Evolutionary conservation across 2,329 filamentous ascomycete species (phyloP).

Genomic region (Endoconidiophora laricicola): DNA sequence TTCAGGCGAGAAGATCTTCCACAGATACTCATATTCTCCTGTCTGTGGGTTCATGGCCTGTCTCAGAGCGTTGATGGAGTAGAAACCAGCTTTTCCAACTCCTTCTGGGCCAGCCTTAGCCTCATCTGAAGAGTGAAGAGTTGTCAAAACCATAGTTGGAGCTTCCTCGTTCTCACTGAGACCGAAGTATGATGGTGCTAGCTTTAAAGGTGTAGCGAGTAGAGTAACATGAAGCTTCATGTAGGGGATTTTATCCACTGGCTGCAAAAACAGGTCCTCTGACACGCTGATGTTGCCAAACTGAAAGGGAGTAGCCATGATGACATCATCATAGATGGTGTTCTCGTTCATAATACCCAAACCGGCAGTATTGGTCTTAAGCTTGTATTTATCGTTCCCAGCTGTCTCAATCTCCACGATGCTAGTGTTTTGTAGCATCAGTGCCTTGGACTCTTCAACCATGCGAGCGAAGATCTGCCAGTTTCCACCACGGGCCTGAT

Average conservation of each 20-base stretch:
- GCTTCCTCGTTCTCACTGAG: slow-evolving; percentile 38
- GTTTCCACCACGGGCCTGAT: slow-evolving; percentile 69
- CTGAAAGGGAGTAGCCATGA: slow-evolving; percentile 73
- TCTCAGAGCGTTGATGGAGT: slow-evolving; percentile 62
- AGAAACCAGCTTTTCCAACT: slow-evolving; percentile 64
- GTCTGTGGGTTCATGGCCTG: slow-evolving; percentile 44
- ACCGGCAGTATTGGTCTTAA: neutral
- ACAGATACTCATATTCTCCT: slow-evolving; percentile 36
- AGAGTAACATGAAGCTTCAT: slow-evolving; percentile 77
- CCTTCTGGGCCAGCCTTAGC: slow-evolving; percentile 34
- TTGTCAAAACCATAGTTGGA: slow-evolving; percentile 69
- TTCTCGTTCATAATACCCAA: slow-evolving; percentile 24
- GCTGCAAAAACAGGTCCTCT: slow-evolving; percentile 47
- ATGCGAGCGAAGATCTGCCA: slow-evolving; percentile 88
- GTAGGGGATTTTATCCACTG: slow-evolving; percentile 70
- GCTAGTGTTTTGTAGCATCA: slow-evolving; percentile 47
- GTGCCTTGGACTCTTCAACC: slow-evolving; percentile 46
- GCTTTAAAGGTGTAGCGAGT: slow-evolving; percentile 58
- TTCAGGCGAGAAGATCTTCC: slow-evolving; percentile 48
- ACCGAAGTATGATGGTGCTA: slow-evolving; percentile 59
- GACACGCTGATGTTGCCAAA: slow-evolving; percentile 53
- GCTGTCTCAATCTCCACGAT: slow-evolving; percentile 38
- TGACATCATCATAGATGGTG: slow-evolving; percentile 56
- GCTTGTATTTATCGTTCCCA: neutral
- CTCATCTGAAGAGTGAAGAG: slow-evolving; percentile 46